Percentiles rank a stretch among this genome's conserved stretches.
Conservation (phyloP, 495 filamentous ascomycete genomes). For the Echria macrotheca region DNA sequence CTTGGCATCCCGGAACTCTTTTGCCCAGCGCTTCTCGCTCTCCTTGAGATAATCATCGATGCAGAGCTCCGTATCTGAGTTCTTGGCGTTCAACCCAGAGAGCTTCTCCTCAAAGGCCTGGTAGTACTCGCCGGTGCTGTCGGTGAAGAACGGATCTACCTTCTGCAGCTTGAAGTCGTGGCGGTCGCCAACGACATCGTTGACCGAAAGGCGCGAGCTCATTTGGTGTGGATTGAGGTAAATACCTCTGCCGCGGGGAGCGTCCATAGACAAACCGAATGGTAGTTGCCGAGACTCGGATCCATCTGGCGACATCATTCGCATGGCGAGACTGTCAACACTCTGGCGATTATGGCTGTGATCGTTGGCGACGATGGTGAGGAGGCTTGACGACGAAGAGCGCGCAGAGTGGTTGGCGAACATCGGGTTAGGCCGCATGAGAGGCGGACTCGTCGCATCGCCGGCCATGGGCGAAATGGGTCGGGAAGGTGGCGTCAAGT, state of each 20-base stretch:
- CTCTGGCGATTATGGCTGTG: conserved; percentile 15
- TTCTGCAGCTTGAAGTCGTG: conserved; percentile 50
- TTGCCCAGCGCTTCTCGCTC: conserved; percentile 60
- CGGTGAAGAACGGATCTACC: conserved; percentile 61
- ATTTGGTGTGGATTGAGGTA: conserved; percentile 17
- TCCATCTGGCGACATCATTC: conserved; percentile 23
- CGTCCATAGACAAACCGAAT: conserved; percentile 16
- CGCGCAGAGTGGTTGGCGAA: conserved; percentile 18
- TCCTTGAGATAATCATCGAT: conserved; percentile 59
- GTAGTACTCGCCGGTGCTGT: conserved; percentile 53
- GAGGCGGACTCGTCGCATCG: conserved; percentile 14
- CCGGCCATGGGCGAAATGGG: conserved; percentile 5
- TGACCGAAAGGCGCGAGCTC: conserved; percentile 22
- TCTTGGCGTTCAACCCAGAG: conserved; percentile 47
- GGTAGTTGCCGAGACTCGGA: conserved; percentile 15
- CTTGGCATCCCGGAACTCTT: conserved; percentile 34
- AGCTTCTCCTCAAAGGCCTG: conserved; percentile 50
- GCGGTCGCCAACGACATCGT: conserved; percentile 22
- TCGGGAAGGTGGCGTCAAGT: conserved; percentile 15
- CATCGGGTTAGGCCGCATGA: conserved; percentile 20
- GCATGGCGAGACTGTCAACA: conserved; percentile 25
- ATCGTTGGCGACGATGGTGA: conserved; percentile 15
- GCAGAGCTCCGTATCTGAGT: conserved; percentile 51
- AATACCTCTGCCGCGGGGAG: conserved; percentile 14
- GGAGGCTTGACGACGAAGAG: conserved; percentile 18